A percentile compares a stretch with the other conserved stretches of the same genome.
These are phyloP conservation scores for Extremus antarcticus DNA, from an alignment of 495 filamentous ascomycete species.

Conservation along the genomic window DNA sequence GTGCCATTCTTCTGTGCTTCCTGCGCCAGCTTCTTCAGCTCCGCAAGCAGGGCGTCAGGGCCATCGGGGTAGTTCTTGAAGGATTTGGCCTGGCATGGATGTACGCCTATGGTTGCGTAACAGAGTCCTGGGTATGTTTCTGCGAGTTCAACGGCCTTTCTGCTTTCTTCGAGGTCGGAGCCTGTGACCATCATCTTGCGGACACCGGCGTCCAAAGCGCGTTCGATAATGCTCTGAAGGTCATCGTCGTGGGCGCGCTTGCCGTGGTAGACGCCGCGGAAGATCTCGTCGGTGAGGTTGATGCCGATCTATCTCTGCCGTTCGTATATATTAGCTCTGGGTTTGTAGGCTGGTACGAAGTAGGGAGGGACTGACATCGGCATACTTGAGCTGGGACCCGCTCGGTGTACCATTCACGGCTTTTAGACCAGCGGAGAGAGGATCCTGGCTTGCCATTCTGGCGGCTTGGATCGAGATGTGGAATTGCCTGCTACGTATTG, in stretches of 20 bases:
- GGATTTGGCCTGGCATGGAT: conserved; percentile 69
- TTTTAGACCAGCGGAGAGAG: not conserved
- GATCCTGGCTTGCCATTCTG: not conserved
- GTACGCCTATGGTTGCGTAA: conserved; percentile 83
- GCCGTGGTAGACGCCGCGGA: conserved; percentile 71
- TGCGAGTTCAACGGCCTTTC: conserved; percentile 62
- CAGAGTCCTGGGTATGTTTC: conserved; percentile 64
- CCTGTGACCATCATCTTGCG: conserved; percentile 87
- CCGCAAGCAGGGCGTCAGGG: conserved; percentile 36
- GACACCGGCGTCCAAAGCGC: conserved; percentile 68
- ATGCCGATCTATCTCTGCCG: conserved; percentile 58
- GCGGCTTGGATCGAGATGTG: not conserved
- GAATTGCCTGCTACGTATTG: not conserved
- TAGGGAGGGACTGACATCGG: conserved; percentile 40
- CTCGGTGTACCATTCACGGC: not conserved
- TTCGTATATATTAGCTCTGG: conserved; percentile 13
- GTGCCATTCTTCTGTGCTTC: conserved; percentile 38
- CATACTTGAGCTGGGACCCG: conserved; percentile 36
- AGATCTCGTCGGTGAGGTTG: conserved; percentile 85
- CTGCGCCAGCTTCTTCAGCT: conserved; percentile 47
- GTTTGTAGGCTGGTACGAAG: not conserved
- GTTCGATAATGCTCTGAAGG: conserved; percentile 59
- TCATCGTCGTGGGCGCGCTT: conserved; percentile 72
- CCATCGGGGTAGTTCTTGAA: conserved; percentile 52
- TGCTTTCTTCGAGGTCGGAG: conserved; percentile 69